Evolutionary conservation across 108 stramenopile species (phyloP).

Genomic region (Cyclotella sp.): DNA sequence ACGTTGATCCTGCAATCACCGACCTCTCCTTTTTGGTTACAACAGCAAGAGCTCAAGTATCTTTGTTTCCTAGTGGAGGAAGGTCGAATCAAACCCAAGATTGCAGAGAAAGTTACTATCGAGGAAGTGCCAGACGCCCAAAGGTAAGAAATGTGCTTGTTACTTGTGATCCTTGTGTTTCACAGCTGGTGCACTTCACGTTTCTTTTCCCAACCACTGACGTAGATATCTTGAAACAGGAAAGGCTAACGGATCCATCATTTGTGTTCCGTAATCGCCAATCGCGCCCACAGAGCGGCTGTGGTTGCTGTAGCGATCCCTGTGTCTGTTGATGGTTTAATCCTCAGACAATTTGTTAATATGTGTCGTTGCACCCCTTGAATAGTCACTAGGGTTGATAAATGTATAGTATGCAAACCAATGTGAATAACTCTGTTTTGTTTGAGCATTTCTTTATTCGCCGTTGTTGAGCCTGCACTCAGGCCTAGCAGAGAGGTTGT

Average conservation of each 20-base stretch:
- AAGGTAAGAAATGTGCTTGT: constrained; percentile 1
- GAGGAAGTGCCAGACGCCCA: constrained; percentile 60
- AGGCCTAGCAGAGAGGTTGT: too few relatives aligned
- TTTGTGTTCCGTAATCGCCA: constrained; percentile 50
- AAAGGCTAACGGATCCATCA: constrained; percentile 53
- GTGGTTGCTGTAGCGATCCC: not conserved
- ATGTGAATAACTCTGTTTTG: too few relatives aligned
- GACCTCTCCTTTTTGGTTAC: not conserved
- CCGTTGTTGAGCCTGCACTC: too few relatives aligned
- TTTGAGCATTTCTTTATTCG: too few relatives aligned
- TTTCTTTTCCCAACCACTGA: too few relatives aligned
- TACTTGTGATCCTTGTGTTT: not conserved
- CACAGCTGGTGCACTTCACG: not conserved
- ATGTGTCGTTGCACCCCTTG: not conserved
- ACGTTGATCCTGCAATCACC: not conserved
- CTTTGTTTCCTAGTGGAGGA: constrained; percentile 56
- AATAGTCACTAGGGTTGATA: not conserved
- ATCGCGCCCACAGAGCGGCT: not conserved
- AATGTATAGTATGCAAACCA: too few relatives aligned
- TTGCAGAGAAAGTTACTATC: constrained; percentile 56
- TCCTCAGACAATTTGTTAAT: not conserved
- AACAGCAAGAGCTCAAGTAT: constrained; percentile 53
- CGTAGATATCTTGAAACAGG: constrained; percentile 51
- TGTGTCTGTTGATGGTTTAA: not conserved
- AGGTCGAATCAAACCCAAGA: constrained; percentile 57